These are phyloP conservation scores for Spongiforma sp. DNA, from an alignment of 1,284 basidiomycete genomes.

Conservation along the genomic window DNA sequence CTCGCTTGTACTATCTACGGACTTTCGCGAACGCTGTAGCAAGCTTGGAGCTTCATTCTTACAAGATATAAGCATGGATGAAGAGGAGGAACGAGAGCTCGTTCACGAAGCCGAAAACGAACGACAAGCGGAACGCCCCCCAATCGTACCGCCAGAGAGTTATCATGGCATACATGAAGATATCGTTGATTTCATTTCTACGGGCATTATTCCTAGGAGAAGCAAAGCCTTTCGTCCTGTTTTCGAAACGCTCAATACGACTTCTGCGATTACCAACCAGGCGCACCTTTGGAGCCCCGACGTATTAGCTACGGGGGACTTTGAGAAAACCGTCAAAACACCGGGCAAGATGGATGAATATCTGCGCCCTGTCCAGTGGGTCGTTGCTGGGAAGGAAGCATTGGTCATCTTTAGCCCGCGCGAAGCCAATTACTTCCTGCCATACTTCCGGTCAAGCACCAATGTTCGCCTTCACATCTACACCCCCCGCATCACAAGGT, in stretches of 20 bases:
- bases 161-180: no score
- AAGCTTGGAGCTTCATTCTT: not conserved
- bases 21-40: not conserved
- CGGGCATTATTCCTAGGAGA: constrained; percentile 4
- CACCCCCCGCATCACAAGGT: constrained; percentile 42
- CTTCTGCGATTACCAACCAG: constrained; percentile 13
- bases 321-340: constrained; percentile 15
- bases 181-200: no score
- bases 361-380: constrained; percentile 51
- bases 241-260: constrained; percentile 20
- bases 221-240: constrained; percentile 12
- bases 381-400: constrained; percentile 37
- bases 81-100: no score
- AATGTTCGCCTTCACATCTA: constrained; percentile 50
- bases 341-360: constrained; percentile 34
- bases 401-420: constrained; percentile 51
- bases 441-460: constrained; percentile 39
- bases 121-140: no score
- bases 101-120: no score
- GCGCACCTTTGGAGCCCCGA: constrained; percentile 24
- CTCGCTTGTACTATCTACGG: no score
- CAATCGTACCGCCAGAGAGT: no score
- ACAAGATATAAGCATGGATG: not conserved
- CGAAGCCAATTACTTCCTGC: constrained; percentile 49
- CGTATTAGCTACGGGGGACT: constrained; percentile 39